Conservation (phyloP, 495 filamentous ascomycete genomes). For the Trichoderma parareesei region DNA sequence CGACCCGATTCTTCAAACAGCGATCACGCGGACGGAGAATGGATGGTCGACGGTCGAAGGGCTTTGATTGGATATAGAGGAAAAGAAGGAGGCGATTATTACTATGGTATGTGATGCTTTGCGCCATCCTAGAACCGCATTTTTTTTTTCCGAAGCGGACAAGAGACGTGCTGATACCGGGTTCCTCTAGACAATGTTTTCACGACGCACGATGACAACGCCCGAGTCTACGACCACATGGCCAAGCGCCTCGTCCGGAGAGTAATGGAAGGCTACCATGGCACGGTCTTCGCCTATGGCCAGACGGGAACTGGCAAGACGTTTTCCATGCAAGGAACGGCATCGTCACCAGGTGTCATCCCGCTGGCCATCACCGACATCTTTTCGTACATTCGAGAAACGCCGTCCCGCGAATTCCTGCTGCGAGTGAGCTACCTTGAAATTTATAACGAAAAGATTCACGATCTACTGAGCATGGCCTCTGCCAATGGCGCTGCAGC, state of each 20-base stretch:
- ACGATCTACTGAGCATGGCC: slow-evolving; percentile 79
- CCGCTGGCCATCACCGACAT: slow-evolving; percentile 97
- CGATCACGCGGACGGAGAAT: slow-evolving; percentile 68
- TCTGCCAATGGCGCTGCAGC: slow-evolving; percentile 38
- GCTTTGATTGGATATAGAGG: slow-evolving; percentile 76
- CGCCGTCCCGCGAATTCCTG: slow-evolving; percentile 86
- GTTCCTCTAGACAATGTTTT: slow-evolving; percentile 79
- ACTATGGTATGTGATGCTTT: slow-evolving; percentile 59
- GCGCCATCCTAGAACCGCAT: slow-evolving; percentile 5
- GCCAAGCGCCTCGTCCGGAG: slow-evolving; percentile 91
- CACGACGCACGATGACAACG: slow-evolving; percentile 81
- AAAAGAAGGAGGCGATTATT: slow-evolving; percentile 85
- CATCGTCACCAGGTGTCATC: slow-evolving; percentile 93
- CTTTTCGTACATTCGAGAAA: slow-evolving; percentile 97
- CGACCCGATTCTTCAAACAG: slow-evolving; percentile 68
- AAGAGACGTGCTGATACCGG: slow-evolving; percentile 10
- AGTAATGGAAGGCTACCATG: slow-evolving; percentile 99
- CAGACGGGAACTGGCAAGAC: slow-evolving; percentile 99
- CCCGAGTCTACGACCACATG: slow-evolving; percentile 84
- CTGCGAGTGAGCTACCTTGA: slow-evolving; percentile 96
- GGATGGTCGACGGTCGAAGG: slow-evolving; percentile 81
- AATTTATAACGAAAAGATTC: slow-evolving; percentile 97
- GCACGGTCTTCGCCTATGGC: slow-evolving; percentile 96
- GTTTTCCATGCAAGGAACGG: slow-evolving; percentile 98
- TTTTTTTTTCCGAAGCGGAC: neutral